phyloP scores from a whole-genome alignment of 1,139 yeast species.

The Geotrichum aggregatum region DNA sequence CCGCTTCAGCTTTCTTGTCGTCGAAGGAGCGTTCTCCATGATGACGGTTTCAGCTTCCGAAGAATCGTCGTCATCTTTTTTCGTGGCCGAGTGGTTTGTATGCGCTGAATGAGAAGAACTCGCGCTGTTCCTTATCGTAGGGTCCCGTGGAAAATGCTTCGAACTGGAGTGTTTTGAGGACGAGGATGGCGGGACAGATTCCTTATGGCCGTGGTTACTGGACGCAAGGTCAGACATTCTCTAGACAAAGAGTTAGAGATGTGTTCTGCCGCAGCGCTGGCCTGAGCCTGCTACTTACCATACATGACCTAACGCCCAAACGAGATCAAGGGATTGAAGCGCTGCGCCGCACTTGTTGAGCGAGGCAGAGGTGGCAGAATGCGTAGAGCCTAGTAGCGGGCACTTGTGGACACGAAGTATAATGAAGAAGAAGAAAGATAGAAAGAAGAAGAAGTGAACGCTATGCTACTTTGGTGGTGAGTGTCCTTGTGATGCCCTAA shows the following conservation, averaged over 20 bases:
- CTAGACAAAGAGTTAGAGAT: background rate
- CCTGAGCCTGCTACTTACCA: background rate
- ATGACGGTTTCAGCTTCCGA: slow-evolving; percentile 43
- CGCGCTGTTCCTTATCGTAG: background rate
- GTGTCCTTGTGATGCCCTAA: background rate
- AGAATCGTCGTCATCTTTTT: slow-evolving; percentile 23
- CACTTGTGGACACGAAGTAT: background rate
- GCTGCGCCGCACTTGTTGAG: background rate
- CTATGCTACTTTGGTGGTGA: background rate
- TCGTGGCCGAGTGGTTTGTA: too few species aligned
- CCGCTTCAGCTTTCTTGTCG: slow-evolving; percentile 23
- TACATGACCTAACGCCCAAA: slow-evolving; percentile 13
- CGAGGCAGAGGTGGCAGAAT: background rate
- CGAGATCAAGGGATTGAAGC: background rate
- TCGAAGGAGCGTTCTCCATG: slow-evolving; percentile 25
- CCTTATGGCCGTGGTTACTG: slow-evolving; percentile 6
- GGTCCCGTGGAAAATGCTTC: background rate
- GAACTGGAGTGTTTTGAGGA: background rate
- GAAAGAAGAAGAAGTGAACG: background rate
- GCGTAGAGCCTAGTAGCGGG: background rate
- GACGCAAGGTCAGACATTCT: slow-evolving; percentile 16
- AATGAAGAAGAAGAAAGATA: background rate
- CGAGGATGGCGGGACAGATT: background rate
- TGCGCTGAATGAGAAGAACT: slow-evolving; percentile 1
- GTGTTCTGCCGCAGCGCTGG: background rate